Percentiles rank a stretch among this genome's conserved stretches.
phyloP scores from a whole-genome alignment of 768 basidiomycete genomes.

The Gautieria morchelliformis region DNA sequence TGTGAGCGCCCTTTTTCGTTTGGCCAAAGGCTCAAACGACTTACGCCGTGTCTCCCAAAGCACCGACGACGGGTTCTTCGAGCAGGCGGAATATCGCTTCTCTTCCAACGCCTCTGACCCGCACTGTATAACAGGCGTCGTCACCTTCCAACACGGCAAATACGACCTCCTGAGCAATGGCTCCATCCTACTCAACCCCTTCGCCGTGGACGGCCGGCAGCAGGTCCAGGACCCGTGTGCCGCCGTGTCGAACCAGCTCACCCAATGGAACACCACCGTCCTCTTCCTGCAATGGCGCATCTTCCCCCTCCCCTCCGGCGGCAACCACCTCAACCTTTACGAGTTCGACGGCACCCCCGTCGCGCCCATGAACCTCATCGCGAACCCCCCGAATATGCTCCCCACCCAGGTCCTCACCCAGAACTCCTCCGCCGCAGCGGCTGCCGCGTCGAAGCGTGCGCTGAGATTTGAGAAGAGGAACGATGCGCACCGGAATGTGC shows the following conservation, averaged over 20 bases:
- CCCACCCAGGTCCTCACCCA: conserved; percentile 64
- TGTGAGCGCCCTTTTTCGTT: conserved; percentile 44
- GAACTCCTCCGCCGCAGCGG: conserved; percentile 20
- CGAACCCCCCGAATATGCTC: conserved; percentile 77
- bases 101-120: conserved; percentile 77
- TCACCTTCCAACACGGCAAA: conserved; percentile 85
- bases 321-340: conserved; percentile 69
- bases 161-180: conserved; percentile 64
- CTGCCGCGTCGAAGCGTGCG: not conserved
- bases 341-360: conserved; percentile 69
- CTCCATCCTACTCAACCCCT: conserved; percentile 64
- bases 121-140: conserved; percentile 79
- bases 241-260: conserved; percentile 79
- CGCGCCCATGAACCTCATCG: conserved; percentile 57
- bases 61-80: conserved; percentile 68
- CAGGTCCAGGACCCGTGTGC: conserved; percentile 93
- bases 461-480: not conserved
- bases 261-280: conserved; percentile 72
- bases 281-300: conserved; percentile 60
- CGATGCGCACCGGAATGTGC: not conserved
- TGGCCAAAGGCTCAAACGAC: conserved; percentile 8
- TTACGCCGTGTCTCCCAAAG: conserved; percentile 25
- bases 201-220: conserved; percentile 77
- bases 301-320: conserved; percentile 49
- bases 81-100: conserved; percentile 88